These are phyloP conservation scores for Cornus suecica DNA, from an alignment of 148 eudicot genomes.

Conservation along the genomic window DNA sequence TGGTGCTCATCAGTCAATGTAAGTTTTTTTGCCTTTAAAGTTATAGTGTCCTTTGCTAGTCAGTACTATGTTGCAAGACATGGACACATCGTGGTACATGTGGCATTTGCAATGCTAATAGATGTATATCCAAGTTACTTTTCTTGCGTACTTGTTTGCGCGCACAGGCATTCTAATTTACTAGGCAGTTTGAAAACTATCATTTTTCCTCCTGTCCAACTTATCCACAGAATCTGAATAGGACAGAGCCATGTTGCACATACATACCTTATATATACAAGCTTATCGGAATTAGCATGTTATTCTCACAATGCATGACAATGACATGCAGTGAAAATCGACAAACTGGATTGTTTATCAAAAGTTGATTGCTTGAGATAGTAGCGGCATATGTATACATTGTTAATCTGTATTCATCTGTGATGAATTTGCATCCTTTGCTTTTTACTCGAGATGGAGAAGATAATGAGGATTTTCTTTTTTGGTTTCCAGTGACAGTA, in stretches of 20 bases:
- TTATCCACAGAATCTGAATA: neutral
- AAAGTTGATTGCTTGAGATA: neutral
- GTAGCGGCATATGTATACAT: too few relatives aligned
- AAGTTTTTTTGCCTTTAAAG: slow-evolving; percentile 15
- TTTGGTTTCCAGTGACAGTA: slow-evolving; percentile 29
- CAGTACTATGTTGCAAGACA: neutral
- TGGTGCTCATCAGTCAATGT: slow-evolving; percentile 43
- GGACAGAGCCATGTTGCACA: neutral
- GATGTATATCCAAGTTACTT: neutral
- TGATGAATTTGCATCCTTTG: neutral
- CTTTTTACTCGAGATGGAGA: neutral
- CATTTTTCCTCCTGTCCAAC: neutral
- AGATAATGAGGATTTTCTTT: neutral
- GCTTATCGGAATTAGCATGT: neutral
- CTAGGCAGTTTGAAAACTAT: neutral
- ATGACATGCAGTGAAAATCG: neutral
- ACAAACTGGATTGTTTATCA: neutral
- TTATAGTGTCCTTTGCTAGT: neutral
- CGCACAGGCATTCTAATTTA: neutral
- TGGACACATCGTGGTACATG: neutral
- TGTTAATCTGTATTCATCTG: too few relatives aligned
- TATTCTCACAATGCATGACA: neutral
- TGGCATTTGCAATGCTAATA: neutral
- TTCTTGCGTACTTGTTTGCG: neutral
- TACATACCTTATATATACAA: neutral